Evolutionary conservation across 148 eudicot species (phyloP).

Genomic region (Silene latifolia): DNA sequence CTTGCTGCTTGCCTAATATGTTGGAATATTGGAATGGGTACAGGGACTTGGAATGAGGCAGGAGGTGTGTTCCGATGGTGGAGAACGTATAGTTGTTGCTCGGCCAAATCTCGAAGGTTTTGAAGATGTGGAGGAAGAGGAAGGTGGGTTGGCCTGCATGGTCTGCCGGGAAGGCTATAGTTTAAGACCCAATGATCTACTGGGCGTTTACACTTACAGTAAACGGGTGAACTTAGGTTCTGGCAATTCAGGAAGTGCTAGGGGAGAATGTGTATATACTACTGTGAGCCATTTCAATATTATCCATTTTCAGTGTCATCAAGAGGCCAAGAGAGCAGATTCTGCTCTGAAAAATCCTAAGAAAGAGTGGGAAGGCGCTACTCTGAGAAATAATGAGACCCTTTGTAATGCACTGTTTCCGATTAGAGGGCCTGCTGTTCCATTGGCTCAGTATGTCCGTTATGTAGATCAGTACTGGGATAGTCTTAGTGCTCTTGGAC

Average conservation of each 20-base stretch:
- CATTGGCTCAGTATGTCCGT: conserved; percentile 73
- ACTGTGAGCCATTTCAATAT: conserved; percentile 98
- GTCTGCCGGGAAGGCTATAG: conserved; percentile 97
- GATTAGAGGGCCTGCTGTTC: conserved; percentile 87
- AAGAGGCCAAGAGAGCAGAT: conserved; percentile 98
- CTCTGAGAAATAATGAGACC: conserved; percentile 91
- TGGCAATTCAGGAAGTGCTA: conserved; percentile 67
- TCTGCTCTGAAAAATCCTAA: conserved; percentile 83
- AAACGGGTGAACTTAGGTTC: conserved; percentile 92
- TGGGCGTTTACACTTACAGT: conserved; percentile 91
- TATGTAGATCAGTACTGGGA: conserved; percentile 95
- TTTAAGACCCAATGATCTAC: conserved; percentile 72
- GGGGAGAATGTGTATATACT: conserved; percentile 96
- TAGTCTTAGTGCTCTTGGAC: conserved; percentile 91
- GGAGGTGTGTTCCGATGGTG: conserved; percentile 83
- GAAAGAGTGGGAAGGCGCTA: conserved; percentile 99
- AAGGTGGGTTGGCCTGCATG: conserved; percentile 98
- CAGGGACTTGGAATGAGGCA: conserved; percentile 89
- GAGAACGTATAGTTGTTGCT: conserved; percentile 84
- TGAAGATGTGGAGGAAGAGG: conserved; percentile 95
- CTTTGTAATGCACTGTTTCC: conserved; percentile 95
- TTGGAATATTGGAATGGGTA: neutral
- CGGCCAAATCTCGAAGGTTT: conserved; percentile 86
- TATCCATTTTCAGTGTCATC: conserved; percentile 97
- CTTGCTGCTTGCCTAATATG: conserved; percentile 4